These are phyloP conservation scores for Calonectria naviculata DNA, from an alignment of 2,329 filamentous ascomycete species.

Conservation along the genomic window DNA sequence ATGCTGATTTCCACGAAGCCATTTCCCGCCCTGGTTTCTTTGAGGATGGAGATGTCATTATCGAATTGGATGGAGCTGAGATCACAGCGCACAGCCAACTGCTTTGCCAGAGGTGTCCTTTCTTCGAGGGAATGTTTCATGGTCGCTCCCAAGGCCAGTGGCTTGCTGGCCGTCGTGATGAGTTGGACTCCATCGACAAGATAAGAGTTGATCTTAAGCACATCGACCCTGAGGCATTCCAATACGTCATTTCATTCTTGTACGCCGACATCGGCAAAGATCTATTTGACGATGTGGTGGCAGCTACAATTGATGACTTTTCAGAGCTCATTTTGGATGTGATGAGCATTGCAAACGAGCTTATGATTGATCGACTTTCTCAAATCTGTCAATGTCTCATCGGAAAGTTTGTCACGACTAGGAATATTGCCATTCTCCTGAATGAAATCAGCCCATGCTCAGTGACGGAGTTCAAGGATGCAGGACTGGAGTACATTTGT, in stretches of 20 bases:
- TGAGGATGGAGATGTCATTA: slow-evolving; percentile 80
- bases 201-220: slow-evolving; percentile 86
- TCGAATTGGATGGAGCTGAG: slow-evolving; percentile 82
- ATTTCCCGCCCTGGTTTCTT: slow-evolving; percentile 78
- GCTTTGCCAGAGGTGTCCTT: slow-evolving; percentile 86
- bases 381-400: slow-evolving; percentile 90
- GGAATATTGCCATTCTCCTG: slow-evolving; percentile 87
- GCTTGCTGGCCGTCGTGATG: slow-evolving; percentile 77
- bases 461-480: slow-evolving; percentile 87
- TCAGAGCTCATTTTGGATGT: slow-evolving; percentile 92
- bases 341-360: slow-evolving; percentile 88
- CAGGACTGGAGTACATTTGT: slow-evolving; percentile 90
- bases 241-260: slow-evolving; percentile 81
- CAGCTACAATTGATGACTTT: slow-evolving; percentile 81
- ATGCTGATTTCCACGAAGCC: slow-evolving; percentile 77
- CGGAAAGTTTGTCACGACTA: slow-evolving; percentile 84
- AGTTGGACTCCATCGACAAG: slow-evolving; percentile 46
- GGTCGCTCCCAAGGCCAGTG: slow-evolving; percentile 89
- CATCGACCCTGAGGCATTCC: slow-evolving; percentile 78
- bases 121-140: slow-evolving; percentile 90
- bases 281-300: slow-evolving; percentile 82
- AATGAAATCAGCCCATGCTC: slow-evolving; percentile 89
- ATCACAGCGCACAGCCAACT: slow-evolving; percentile 81
- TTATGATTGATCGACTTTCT: slow-evolving; percentile 93
- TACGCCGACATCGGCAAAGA: slow-evolving; percentile 86